Conservation (phyloP, 2,329 filamentous ascomycete species). For the Colletotrichum noveboracense region DNA sequence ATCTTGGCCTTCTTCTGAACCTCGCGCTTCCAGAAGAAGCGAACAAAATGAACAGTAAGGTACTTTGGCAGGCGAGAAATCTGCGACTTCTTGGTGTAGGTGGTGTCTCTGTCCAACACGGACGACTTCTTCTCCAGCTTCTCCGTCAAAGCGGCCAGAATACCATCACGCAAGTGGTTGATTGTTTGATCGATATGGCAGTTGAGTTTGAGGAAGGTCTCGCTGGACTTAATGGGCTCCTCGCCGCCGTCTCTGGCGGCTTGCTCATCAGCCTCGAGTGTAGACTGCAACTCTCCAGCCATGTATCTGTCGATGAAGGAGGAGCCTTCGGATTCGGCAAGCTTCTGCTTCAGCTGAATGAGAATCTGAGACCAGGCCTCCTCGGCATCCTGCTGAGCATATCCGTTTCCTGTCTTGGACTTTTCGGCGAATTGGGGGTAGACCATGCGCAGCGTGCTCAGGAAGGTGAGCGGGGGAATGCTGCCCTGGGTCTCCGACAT, state of each 20-base stretch:
- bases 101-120: constrained; percentile 75
- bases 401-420: constrained; percentile 81
- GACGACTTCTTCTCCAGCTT: constrained; percentile 90
- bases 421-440: constrained; percentile 95
- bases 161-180: constrained; percentile 90
- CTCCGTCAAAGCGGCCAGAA: constrained; percentile 81
- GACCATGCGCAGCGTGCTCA: constrained; percentile 76
- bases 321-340: constrained; percentile 58
- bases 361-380: constrained; percentile 98
- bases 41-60: constrained; percentile 94
- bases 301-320: constrained; percentile 93
- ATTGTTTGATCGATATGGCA: constrained; percentile 90
- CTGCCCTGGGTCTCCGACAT: constrained; percentile 90
- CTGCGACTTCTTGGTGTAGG: constrained; percentile 89
- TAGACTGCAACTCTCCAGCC: constrained; percentile 79
- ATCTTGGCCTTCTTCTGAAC: constrained; percentile 99
- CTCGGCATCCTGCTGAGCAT: constrained; percentile 97
- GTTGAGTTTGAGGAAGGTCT: constrained; percentile 89
- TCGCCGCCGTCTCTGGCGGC: constrained; percentile 78
- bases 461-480: constrained; percentile 83
- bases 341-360: constrained; percentile 78
- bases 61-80: constrained; percentile 94
- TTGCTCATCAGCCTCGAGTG: constrained; percentile 83
- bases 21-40: constrained; percentile 97
- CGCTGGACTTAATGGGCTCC: constrained; percentile 68